Evolutionary conservation across 2,329 filamentous ascomycete species (phyloP).

Genomic region (Colletotrichum spinosum): DNA sequence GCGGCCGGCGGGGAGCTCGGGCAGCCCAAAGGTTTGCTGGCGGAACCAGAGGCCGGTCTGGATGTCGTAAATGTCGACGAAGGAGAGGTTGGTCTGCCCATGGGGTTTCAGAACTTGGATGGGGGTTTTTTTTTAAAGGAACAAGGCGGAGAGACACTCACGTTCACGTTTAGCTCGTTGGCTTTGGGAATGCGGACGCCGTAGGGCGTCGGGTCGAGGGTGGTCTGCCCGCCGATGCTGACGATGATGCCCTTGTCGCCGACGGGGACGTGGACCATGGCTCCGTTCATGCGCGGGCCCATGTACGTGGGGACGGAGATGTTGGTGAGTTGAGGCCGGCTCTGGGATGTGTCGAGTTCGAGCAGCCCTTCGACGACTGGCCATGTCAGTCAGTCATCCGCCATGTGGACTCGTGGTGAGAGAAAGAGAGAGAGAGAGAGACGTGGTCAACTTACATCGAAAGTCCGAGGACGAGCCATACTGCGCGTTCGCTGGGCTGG

Average conservation of each 20-base stretch:
- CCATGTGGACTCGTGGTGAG: no score
- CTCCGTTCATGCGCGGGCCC: slow-evolving; percentile 40
- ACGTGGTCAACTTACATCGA: slow-evolving; percentile 12
- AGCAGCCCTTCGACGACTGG: slow-evolving; percentile 38
- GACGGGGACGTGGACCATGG: slow-evolving; percentile 39
- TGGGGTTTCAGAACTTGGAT: no score
- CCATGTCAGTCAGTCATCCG: neutral
- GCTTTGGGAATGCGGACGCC: slow-evolving; percentile 12
- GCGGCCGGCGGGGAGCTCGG: slow-evolving; percentile 35
- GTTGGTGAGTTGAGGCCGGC: slow-evolving; percentile 37
- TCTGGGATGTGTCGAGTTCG: slow-evolving; percentile 32
- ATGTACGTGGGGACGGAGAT: slow-evolving; percentile 38
- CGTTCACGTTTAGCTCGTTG: slow-evolving; percentile 17
- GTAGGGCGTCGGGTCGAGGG: slow-evolving; percentile 30
- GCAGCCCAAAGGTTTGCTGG: slow-evolving; percentile 38
- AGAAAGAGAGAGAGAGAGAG: neutral
- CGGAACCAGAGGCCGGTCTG: slow-evolving; percentile 40
- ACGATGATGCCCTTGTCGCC: slow-evolving; percentile 38
- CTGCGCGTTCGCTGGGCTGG: slow-evolving; percentile 31
- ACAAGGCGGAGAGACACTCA: neutral
- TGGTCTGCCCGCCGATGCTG: slow-evolving; percentile 37
- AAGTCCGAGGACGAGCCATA: slow-evolving; percentile 29
- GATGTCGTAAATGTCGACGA: slow-evolving; percentile 40
- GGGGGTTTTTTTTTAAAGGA: neutral
- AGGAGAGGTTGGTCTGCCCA: slow-evolving; percentile 35